phyloP scores from a whole-genome alignment of 2,329 filamentous ascomycete genomes.

The Epicoccum sorghinum region DNA sequence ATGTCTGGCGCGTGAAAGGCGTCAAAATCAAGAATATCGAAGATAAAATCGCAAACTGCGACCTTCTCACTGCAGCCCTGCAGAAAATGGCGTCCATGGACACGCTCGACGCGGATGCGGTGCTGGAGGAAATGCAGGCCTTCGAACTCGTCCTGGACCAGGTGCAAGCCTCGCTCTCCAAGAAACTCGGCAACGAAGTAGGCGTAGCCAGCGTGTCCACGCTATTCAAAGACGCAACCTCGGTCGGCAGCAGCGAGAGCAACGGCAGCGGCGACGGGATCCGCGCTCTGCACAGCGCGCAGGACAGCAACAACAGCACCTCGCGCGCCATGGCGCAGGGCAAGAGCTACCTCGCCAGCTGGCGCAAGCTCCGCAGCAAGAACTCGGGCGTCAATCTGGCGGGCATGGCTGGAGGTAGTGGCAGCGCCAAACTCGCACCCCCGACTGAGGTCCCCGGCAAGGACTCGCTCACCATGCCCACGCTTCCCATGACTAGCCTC shows the following conservation, averaged over 20 bases:
- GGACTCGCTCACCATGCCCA: constrained; percentile 63
- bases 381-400: constrained; percentile 68
- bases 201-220: constrained; percentile 76
- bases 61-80: constrained; percentile 86
- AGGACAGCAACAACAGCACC: constrained; percentile 41
- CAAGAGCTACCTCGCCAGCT: constrained; percentile 82
- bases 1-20: constrained; percentile 92
- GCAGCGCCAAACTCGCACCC: constrained; percentile 28
- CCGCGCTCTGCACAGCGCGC: constrained; percentile 30
- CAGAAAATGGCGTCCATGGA: constrained; percentile 84
- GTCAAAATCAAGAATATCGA: constrained; percentile 91
- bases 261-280: constrained; percentile 29
- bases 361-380: constrained; percentile 89
- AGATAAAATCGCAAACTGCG: constrained; percentile 92
- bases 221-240: constrained; percentile 74
- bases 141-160: constrained; percentile 87
- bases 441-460: constrained; percentile 40
- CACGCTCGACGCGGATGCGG: constrained; percentile 86
- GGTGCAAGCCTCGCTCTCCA: constrained; percentile 74
- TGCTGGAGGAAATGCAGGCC: constrained; percentile 91
- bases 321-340: constrained; percentile 49
- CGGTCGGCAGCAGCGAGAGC: constrained; percentile 36
- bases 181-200: constrained; percentile 92
- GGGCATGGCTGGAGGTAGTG: constrained; percentile 52
- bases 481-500: constrained; percentile 70